phyloP scores from a whole-genome alignment of 495 filamentous ascomycete genomes.

The Penicillium pulvis region DNA sequence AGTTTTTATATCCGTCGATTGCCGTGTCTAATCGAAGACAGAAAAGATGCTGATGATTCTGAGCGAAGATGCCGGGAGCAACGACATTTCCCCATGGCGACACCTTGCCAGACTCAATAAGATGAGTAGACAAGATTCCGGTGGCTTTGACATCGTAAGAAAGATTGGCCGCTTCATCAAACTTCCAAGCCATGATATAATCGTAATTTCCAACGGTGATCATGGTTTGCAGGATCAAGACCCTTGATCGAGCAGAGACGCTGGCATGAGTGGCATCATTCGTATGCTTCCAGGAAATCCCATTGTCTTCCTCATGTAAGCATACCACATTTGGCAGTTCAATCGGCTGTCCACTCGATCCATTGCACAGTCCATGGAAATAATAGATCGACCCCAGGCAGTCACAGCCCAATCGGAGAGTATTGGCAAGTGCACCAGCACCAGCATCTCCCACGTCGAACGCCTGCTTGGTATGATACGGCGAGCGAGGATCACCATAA shows the following conservation, averaged over 20 bases:
- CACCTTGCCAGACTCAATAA: slow-evolving; percentile 58
- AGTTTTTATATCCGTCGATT: slow-evolving; percentile 72
- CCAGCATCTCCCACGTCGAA: slow-evolving; percentile 73
- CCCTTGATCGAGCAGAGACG: slow-evolving; percentile 56
- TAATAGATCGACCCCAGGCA: slow-evolving; percentile 68
- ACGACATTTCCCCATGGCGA: slow-evolving; percentile 79
- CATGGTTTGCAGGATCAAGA: slow-evolving; percentile 69
- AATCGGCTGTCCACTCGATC: slow-evolving; percentile 50
- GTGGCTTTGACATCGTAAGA: slow-evolving; percentile 82
- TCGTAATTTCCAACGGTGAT: slow-evolving; percentile 86
- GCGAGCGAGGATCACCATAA: slow-evolving; percentile 61
- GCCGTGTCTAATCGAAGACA: slow-evolving; percentile 81
- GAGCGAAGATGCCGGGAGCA: slow-evolving; percentile 76
- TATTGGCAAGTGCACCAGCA: slow-evolving; percentile 66
- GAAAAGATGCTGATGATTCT: slow-evolving; percentile 89
- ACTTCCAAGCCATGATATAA: slow-evolving; percentile 82
- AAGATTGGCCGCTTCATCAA: slow-evolving; percentile 78
- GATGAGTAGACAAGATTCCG: slow-evolving; percentile 79
- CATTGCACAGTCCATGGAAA: slow-evolving; percentile 55
- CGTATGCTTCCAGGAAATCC: slow-evolving; percentile 70
- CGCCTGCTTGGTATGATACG: slow-evolving; percentile 66
- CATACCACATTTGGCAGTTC: slow-evolving; percentile 60
- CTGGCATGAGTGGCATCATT: slow-evolving; percentile 65
- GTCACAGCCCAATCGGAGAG: slow-evolving; percentile 59
- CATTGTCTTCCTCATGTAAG: slow-evolving; percentile 66